These are phyloP conservation scores for Lentinula raphanica DNA, from an alignment of 768 basidiomycete genomes.

Conservation along the genomic window DNA sequence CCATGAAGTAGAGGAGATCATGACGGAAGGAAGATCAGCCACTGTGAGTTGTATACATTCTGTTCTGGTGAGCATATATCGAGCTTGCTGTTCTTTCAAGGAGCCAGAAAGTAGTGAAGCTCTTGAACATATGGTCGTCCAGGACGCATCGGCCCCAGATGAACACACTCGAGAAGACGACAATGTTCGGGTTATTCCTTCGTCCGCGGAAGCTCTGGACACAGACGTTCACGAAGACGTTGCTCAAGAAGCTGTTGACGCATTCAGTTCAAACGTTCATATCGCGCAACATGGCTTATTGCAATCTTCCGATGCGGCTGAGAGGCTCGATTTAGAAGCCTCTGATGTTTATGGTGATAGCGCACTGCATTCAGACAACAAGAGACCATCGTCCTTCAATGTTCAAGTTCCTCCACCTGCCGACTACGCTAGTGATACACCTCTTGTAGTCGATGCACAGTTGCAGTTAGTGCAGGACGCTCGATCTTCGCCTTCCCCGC, in stretches of 20 bases:
- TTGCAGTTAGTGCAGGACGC: not conserved
- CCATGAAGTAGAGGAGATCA: conserved; percentile 15
- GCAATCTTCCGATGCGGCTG: not conserved
- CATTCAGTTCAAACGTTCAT: not conserved
- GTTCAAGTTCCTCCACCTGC: too few relatives aligned
- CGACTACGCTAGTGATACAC: not conserved
- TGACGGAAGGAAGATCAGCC: conserved; percentile 22
- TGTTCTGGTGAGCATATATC: not conserved
- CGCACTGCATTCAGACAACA: too few relatives aligned
- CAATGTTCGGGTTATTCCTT: not conserved
- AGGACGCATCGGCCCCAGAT: not conserved
- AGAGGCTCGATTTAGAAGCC: too few relatives aligned
- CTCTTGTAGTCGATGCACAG: not conserved
- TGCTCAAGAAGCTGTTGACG: not conserved
- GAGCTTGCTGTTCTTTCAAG: conserved; percentile 5
- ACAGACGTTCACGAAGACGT: not conserved
- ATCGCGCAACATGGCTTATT: not conserved
- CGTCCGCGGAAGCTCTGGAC: not conserved
- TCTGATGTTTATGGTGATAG: too few relatives aligned
- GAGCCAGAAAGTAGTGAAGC: conserved; percentile 7
- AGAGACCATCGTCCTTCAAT: too few relatives aligned
- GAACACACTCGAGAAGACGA: not conserved
- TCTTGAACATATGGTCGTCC: not conserved
- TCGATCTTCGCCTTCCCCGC: not conserved
- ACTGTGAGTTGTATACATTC: conserved; percentile 19